Percentiles rank a stretch among this genome's conserved stretches.
These are phyloP conservation scores for Oryza longistaminata DNA, from an alignment of 176 grass and related monocot genomes.

Conservation along the genomic window DNA sequence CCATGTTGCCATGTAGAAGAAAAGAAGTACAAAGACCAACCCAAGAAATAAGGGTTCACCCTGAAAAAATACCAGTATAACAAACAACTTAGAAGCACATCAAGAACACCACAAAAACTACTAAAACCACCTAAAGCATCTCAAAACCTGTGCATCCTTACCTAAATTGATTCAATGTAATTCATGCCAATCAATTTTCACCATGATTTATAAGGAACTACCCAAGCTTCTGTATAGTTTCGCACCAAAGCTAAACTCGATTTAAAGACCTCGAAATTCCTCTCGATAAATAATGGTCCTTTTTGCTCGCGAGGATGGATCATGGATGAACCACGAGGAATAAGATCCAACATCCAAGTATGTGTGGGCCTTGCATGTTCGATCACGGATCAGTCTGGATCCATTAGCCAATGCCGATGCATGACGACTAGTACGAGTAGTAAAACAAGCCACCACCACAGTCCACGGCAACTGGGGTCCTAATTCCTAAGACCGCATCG, in stretches of 20 bases:
- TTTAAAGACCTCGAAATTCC: too few species aligned
- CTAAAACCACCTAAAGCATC: too few species aligned
- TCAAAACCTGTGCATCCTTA: not conserved
- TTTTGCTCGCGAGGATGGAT: not conserved
- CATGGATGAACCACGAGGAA: not conserved
- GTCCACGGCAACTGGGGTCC: not conserved
- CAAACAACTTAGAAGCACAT: not conserved
- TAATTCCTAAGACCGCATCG: constrained; percentile 20
- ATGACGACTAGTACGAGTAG: not conserved
- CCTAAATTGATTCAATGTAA: not conserved
- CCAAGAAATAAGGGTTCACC: not conserved
- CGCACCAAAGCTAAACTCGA: not conserved
- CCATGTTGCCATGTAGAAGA: not conserved
- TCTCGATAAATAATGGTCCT: not conserved
- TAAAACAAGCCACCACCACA: constrained; percentile 9
- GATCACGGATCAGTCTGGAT: not conserved
- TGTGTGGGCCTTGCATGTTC: not conserved
- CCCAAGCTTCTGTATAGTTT: not conserved
- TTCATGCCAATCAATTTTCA: too few species aligned
- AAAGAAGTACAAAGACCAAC: not conserved
- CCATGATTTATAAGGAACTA: not conserved
- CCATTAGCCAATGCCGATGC: constrained; percentile 11
- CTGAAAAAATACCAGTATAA: not conserved
- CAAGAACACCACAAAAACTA: not conserved
- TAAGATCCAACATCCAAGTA: not conserved